phyloP scores from a whole-genome alignment of 2,329 filamentous ascomycete species.

The Dothiorella sarmentorum region DNA sequence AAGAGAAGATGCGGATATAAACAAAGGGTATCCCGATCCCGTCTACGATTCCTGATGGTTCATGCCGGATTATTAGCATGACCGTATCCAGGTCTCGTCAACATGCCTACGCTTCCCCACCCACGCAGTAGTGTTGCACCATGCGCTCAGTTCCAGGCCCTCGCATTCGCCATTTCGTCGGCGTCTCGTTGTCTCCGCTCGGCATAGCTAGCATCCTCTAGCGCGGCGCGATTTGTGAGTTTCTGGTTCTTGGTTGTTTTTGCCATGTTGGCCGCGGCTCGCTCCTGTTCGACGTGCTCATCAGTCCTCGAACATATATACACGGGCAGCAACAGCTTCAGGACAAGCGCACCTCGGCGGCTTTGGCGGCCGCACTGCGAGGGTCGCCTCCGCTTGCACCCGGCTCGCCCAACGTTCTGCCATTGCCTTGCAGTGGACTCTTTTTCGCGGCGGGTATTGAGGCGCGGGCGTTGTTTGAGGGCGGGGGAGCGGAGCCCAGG shows the following conservation, averaged over 20 bases:
- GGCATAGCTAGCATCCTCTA: conserved; percentile 65
- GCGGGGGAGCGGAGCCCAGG: conserved; percentile 55
- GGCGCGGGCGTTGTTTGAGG: conserved; percentile 38
- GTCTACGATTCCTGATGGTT: background rate
- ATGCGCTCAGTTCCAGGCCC: conserved; percentile 56
- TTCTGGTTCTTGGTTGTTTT: conserved; percentile 60
- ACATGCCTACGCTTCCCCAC: too few species aligned
- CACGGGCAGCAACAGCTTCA: too few species aligned
- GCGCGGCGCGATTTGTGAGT: conserved; percentile 64
- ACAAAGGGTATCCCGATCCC: background rate
- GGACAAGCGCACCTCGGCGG: conserved; percentile 68
- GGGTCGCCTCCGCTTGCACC: conserved; percentile 41
- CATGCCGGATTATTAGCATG: too few species aligned
- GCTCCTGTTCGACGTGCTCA: background rate
- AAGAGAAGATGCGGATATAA: background rate
- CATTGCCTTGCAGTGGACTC: conserved; percentile 53
- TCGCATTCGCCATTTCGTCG: conserved; percentile 58
- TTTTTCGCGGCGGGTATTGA: conserved; percentile 30
- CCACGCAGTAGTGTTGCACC: too few species aligned
- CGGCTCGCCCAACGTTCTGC: conserved; percentile 61
- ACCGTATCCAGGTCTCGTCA: too few species aligned
- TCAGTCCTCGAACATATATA: too few species aligned
- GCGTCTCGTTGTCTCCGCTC: conserved; percentile 65
- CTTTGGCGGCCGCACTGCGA: conserved; percentile 69
- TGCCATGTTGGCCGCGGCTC: background rate